A percentile compares a stretch with the other conserved stretches of the same genome.
phyloP scores from a whole-genome alignment of 352 stramenopile genomes.

The Phytophthora pseudosyringae region DNA sequence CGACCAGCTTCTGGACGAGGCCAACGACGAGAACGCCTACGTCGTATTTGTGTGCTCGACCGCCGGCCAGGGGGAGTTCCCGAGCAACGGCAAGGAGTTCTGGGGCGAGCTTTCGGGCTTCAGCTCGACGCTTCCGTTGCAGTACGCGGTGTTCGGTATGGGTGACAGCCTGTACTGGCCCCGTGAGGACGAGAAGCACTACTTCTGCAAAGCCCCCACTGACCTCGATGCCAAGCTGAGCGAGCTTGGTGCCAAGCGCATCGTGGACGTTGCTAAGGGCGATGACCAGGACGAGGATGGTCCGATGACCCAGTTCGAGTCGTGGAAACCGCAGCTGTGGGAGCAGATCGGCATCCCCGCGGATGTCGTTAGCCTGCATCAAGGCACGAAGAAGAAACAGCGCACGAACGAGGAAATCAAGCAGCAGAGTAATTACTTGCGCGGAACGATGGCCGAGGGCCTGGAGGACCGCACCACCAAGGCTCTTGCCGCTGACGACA shows the following conservation, averaged over 20 bases:
- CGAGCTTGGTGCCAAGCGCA: slow-evolving; percentile 72
- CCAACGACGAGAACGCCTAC: slow-evolving; percentile 75
- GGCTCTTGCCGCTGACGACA: slow-evolving; percentile 70
- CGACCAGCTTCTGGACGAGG: slow-evolving; percentile 69
- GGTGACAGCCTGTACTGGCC: slow-evolving; percentile 87
- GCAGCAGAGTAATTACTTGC: slow-evolving; percentile 76
- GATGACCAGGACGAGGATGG: slow-evolving; percentile 88
- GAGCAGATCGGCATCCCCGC: slow-evolving; percentile 70
- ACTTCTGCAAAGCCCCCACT: slow-evolving; percentile 79
- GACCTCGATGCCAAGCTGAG: slow-evolving; percentile 81
- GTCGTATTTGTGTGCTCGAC: slow-evolving; percentile 83
- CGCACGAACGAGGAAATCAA: slow-evolving; percentile 90
- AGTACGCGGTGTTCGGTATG: slow-evolving; percentile 84
- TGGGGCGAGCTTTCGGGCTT: slow-evolving; percentile 68
- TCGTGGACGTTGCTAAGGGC: slow-evolving; percentile 62
- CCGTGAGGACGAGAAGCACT: slow-evolving; percentile 82
- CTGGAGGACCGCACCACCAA: slow-evolving; percentile 79
- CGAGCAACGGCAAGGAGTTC: slow-evolving; percentile 83
- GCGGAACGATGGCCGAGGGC: slow-evolving; percentile 70
- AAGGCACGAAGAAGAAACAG: slow-evolving; percentile 68
- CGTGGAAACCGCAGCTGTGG: slow-evolving; percentile 81
- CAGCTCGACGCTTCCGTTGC: slow-evolving; percentile 65
- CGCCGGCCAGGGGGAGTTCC: slow-evolving; percentile 82
- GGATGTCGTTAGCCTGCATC: slow-evolving; percentile 53
- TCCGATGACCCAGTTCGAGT: slow-evolving; percentile 70